Conservation (phyloP, 2,329 filamentous ascomycete species). For the Stenocarpella maydis region DNA sequence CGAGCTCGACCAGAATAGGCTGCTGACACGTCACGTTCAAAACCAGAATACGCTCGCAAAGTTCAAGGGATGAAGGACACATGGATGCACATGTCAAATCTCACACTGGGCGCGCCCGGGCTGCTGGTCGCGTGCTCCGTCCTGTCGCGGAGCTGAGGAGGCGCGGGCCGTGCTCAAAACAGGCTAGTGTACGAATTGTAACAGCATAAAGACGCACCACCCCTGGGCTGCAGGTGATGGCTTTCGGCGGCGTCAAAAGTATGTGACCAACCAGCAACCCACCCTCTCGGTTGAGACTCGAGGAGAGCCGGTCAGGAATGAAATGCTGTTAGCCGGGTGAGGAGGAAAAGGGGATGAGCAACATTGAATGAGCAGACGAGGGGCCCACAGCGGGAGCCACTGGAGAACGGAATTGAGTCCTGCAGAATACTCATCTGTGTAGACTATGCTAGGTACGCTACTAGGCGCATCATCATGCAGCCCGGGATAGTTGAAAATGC, state of each 20-base stretch:
- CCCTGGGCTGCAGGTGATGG: background rate
- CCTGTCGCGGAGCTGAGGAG: background rate
- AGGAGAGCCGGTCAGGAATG: background rate
- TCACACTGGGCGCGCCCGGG: background rate
- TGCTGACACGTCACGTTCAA: background rate
- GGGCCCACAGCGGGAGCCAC: conserved; percentile 18
- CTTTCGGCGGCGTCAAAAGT: background rate
- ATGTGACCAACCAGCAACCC: background rate
- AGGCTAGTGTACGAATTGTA: background rate
- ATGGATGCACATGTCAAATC: conserved; percentile 17
- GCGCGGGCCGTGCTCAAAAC: background rate
- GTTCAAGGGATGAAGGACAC: conserved; percentile 69
- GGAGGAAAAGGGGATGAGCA: background rate
- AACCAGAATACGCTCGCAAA: conserved; percentile 69
- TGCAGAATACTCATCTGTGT: background rate
- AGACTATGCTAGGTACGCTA: too few relatives aligned
- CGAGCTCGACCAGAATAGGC: background rate
- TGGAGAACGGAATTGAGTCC: conserved; percentile 3
- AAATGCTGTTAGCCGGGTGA: background rate
- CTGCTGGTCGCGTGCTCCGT: conserved; percentile 21
- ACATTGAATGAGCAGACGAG: background rate
- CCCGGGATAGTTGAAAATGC: too few relatives aligned
- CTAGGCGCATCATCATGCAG: too few relatives aligned
- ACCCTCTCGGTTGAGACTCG: background rate
- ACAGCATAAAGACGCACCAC: background rate